Conservation (phyloP, 2,329 filamentous ascomycete genomes). For the Mycosphaerella arachidis region DNA sequence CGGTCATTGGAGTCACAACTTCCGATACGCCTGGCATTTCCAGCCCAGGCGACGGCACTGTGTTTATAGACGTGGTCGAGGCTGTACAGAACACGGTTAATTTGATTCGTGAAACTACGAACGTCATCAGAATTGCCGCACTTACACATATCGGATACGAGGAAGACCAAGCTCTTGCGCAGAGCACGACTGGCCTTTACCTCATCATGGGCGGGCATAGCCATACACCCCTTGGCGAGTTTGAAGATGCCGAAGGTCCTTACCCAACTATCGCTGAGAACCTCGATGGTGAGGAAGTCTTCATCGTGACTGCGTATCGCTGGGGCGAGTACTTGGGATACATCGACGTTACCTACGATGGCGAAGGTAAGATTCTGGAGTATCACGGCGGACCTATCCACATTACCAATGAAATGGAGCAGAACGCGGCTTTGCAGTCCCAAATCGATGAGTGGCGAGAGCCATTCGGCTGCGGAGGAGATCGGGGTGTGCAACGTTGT, state of each 20-base stretch:
- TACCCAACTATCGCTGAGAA: slow-evolving; percentile 63
- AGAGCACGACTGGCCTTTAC: slow-evolving; percentile 58
- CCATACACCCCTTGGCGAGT: slow-evolving; percentile 55
- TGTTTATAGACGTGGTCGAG: slow-evolving; percentile 54
- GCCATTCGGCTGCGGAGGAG: slow-evolving; percentile 58
- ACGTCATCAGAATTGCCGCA: slow-evolving; percentile 61
- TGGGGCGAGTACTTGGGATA: slow-evolving; percentile 67
- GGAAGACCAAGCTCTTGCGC: slow-evolving; percentile 57
- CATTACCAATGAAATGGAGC: slow-evolving; percentile 56
- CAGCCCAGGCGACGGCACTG: slow-evolving; percentile 54
- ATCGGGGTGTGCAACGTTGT: slow-evolving; percentile 52
- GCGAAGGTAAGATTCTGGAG: slow-evolving; percentile 55
- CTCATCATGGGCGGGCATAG: slow-evolving; percentile 63
- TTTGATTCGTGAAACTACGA: slow-evolving; percentile 56
- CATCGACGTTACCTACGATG: slow-evolving; percentile 62
- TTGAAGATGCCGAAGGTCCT: slow-evolving; percentile 53
- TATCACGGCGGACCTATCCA: slow-evolving; percentile 63
- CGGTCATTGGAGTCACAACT: slow-evolving; percentile 62
- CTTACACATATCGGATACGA: slow-evolving; percentile 66
- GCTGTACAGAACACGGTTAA: slow-evolving; percentile 60
- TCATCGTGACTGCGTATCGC: slow-evolving; percentile 62
- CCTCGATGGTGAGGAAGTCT: slow-evolving; percentile 60
- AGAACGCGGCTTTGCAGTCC: slow-evolving; percentile 54
- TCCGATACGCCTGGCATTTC: slow-evolving; percentile 56
- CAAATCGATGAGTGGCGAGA: slow-evolving; percentile 56